Evolutionary conservation across 73 alveolate species (phyloP), one percentile per base, ranked within the genome.

Genomic region (Uronychia binucleata): DNA sequence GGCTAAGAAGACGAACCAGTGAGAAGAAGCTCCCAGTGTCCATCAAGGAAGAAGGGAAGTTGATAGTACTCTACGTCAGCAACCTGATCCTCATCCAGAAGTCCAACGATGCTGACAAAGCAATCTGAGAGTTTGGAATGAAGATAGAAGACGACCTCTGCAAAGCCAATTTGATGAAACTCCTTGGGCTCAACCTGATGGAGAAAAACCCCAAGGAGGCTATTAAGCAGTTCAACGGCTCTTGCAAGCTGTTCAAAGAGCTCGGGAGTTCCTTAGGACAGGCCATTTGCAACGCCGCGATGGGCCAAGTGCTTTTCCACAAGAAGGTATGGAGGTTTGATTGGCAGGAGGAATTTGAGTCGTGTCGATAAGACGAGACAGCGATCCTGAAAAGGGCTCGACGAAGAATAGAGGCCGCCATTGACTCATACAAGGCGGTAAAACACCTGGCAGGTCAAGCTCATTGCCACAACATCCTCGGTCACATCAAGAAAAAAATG

Each of bases 401-500:
- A 67, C 34, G 77, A 34, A 76, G 77, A 31, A 74, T 85, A 13
- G 79, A 76, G 32, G 80, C 34, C 14, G 91, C 86, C 1, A 60
- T 57, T 29, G 31, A 27, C 1, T 57, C 35, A 1, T 85, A 77
- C 30, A 19, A 67, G 5, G 34, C 75, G 34, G 77, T 85, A 14
- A 76, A 77, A 28, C 86, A 85, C 33, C 77, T 1, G 1, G 75
- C 46, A 34, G 91, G 86, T 1, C 85, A 85, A 33, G 85, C 91
- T 28, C 35, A 31, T n/a, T 85, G 91, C 81, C 86, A 85, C 46
- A 77, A 77, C 32, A 77, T 85, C 14, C 30, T 85, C 27, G n/a
- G 85, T 0, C 58, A 32, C 30, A 76, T 85, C 28, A 85, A 85
- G 77, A 77, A 85, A 77, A 85, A 85, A 81, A 60, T 85, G 34